Conservation (phyloP, 83 land plant species). For the Picea engelmannii region DNA sequence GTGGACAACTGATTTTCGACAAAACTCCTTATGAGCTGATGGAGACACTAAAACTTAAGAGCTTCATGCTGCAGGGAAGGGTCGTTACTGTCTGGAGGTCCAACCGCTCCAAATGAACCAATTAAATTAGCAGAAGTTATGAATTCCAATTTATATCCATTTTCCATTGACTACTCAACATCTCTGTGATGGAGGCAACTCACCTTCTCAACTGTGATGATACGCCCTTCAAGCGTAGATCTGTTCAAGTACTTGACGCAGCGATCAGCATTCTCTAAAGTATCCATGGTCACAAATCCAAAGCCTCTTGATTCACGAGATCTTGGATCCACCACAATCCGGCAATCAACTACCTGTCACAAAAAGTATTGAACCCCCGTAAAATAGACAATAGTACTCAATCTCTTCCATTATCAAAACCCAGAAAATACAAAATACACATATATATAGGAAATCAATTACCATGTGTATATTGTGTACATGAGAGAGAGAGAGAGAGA, state of each 20-base stretch:
- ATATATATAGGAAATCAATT: no score
- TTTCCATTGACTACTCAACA: constrained; percentile 11
- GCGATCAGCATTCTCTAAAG: constrained; percentile 58
- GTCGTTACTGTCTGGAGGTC: constrained; percentile 11
- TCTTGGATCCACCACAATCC: constrained; percentile 76
- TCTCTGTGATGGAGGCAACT: background rate
- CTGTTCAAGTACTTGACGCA: constrained; percentile 74
- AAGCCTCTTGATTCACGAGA: constrained; percentile 82
- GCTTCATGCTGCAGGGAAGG: constrained; percentile 5
- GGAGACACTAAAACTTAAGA: constrained; percentile 10
- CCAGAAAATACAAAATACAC: no score
- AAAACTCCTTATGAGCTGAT: constrained; percentile 7
- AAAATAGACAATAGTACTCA: no score
- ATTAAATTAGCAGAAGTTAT: constrained; percentile 1
- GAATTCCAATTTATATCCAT: constrained; percentile 16
- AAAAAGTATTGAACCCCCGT: background rate
- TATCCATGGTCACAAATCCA: constrained; percentile 78
- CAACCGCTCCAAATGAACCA: constrained; percentile 12
- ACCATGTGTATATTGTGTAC: no score
- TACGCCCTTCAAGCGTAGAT: constrained; percentile 72
- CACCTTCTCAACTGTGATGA: constrained; percentile 84
- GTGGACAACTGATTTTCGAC: constrained; percentile 16
- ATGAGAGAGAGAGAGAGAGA: no score
- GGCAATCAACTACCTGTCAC: constrained; percentile 66
- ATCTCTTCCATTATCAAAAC: no score